Percentiles rank a stretch among this genome's conserved stretches.
These are phyloP conservation scores for Marasmius tenuissimus DNA, from an alignment of 1,284 basidiomycete genomes.

Conservation along the genomic window DNA sequence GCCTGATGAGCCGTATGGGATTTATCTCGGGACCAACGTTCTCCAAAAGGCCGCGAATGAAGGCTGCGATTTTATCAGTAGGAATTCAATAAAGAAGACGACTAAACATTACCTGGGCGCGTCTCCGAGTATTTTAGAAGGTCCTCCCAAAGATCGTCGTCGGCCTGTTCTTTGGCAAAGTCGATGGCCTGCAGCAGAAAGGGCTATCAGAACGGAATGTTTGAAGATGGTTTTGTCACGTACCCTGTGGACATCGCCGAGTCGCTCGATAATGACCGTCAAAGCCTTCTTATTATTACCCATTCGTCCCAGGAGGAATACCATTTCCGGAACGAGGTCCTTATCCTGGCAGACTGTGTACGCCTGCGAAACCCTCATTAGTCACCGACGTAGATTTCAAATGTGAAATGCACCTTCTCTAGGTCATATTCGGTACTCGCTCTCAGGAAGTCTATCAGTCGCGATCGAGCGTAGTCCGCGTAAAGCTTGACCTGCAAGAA, in stretches of 20 bases:
- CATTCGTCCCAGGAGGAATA: constrained; percentile 96
- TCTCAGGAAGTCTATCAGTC: constrained; percentile 89
- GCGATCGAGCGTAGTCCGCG: constrained; percentile 80
- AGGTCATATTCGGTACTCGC: constrained; percentile 92
- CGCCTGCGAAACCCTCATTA: constrained; percentile 54
- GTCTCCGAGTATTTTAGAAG: constrained; percentile 93
- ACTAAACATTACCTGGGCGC: constrained; percentile 63
- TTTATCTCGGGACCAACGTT: constrained; percentile 97
- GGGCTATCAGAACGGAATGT: background rate
- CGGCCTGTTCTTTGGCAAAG: constrained; percentile 97
- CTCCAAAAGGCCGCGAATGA: constrained; percentile 93
- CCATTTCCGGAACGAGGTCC: constrained; percentile 94
- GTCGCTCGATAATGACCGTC: constrained; percentile 91
- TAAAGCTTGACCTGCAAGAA: constrained; percentile 79
- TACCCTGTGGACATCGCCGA: constrained; percentile 90
- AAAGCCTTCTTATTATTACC: constrained; percentile 96
- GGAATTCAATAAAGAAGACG: background rate
- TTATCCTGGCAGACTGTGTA: constrained; percentile 83
- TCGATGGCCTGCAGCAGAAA: constrained; percentile 77
- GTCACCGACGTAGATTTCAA: background rate
- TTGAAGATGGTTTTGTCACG: constrained; percentile 20
- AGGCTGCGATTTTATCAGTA: constrained; percentile 49
- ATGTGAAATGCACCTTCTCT: constrained; percentile 60
- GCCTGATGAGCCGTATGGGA: constrained; percentile 89
- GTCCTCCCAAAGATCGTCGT: constrained; percentile 98